Conservation (phyloP, 2,329 filamentous ascomycete species). For the Aspergillus phoenicis region DNA sequence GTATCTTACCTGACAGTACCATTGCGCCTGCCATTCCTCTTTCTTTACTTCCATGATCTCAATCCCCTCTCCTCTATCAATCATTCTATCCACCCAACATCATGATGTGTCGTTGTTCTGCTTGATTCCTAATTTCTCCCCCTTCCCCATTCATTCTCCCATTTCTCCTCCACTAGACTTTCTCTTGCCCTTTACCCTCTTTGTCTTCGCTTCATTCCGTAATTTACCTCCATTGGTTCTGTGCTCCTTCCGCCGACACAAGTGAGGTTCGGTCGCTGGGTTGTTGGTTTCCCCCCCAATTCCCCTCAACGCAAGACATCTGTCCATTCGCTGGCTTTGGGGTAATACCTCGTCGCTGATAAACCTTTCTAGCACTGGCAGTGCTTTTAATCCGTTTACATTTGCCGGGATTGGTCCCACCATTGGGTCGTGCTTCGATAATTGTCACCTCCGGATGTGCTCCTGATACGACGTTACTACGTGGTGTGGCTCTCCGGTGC, state of each 20-base stretch:
- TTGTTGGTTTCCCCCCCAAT: background rate
- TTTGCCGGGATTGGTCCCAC: background rate
- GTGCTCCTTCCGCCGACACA: background rate
- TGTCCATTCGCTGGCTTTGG: background rate
- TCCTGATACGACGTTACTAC: conserved; percentile 1
- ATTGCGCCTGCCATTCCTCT: background rate
- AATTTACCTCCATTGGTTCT: background rate
- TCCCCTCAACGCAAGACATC: background rate
- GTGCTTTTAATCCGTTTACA: background rate
- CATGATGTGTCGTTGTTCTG: background rate
- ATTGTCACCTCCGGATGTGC: conserved; percentile 2
- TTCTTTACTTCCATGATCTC: background rate
- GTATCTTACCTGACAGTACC: background rate
- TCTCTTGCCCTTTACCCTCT: background rate
- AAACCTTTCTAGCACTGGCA: background rate
- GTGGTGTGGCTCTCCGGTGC: background rate
- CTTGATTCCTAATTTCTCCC: background rate
- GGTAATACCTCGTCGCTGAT: background rate
- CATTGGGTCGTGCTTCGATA: background rate
- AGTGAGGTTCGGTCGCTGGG: background rate
- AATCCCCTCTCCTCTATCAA: background rate
- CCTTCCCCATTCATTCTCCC: background rate
- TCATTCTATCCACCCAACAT: background rate
- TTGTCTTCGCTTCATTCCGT: conserved; percentile 1
- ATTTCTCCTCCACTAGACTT: background rate